Evolutionary conservation across 371 early-diverging fungal genomes (phyloP).

Genomic region (Rhizopus stolonifer): DNA sequence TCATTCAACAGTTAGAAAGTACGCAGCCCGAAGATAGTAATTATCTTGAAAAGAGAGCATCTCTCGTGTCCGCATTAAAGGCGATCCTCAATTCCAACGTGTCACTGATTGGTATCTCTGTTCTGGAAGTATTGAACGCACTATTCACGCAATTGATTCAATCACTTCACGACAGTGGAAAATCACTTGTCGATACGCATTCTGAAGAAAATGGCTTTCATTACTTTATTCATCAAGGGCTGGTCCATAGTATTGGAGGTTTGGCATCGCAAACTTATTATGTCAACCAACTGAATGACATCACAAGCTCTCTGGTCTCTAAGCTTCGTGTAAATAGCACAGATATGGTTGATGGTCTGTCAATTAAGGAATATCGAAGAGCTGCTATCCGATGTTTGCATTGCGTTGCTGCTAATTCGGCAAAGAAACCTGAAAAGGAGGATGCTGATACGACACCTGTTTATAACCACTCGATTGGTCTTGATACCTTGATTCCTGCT

Average conservation of each 20-base stretch:
- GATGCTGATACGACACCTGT: constrained; percentile 13
- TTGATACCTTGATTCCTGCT: constrained; percentile 44
- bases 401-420: constrained; percentile 4
- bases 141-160: constrained; percentile 61
- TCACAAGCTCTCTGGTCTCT: constrained; percentile 71
- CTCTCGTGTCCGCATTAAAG: constrained; percentile 57
- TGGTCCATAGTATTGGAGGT: constrained; percentile 63
- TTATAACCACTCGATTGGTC: constrained; percentile 18
- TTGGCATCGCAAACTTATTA: constrained; percentile 83
- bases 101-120: constrained; percentile 74
- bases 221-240: constrained; percentile 47
- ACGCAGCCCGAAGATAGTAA: constrained; percentile 21
- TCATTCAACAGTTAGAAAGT: constrained; percentile 60
- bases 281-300: constrained; percentile 80
- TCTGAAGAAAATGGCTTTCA: constrained; percentile 26
- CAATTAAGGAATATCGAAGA: constrained; percentile 44
- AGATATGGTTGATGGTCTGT: constrained; percentile 43
- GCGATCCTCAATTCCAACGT: constrained; percentile 54
- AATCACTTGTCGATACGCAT: constrained; percentile 12
- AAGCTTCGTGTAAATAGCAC: constrained; percentile 51
- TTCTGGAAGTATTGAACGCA: constrained; percentile 78
- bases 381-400: constrained; percentile 47
- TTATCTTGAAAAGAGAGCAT: constrained; percentile 48
- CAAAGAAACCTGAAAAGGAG: constrained; percentile 13
- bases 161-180: constrained; percentile 31